Evolutionary conservation across 768 basidiomycete species (phyloP).

Genomic region (Chiua virens): DNA sequence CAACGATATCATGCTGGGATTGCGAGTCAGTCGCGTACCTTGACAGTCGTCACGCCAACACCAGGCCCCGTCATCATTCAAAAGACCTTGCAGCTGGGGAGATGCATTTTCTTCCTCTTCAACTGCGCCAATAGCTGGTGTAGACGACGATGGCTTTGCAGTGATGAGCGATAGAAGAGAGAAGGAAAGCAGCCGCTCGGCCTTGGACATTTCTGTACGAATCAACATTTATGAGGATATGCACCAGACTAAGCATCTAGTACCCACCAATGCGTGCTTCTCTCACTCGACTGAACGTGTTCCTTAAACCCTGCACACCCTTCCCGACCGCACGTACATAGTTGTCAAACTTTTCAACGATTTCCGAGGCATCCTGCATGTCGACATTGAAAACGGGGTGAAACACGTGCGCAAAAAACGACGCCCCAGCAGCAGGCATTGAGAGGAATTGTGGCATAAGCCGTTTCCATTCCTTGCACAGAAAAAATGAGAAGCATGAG

Average conservation of each 20-base stretch:
- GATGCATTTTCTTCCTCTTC: slow-evolving; percentile 46
- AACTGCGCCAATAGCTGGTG: slow-evolving; percentile 45
- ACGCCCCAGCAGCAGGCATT: slow-evolving; percentile 65
- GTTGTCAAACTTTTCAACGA: slow-evolving; percentile 58
- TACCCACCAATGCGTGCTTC: slow-evolving; percentile 66
- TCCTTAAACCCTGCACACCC: slow-evolving; percentile 67
- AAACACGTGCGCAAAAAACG: slow-evolving; percentile 76
- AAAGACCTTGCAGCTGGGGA: slow-evolving; percentile 49
- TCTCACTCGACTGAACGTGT: slow-evolving; percentile 59
- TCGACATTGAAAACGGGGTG: slow-evolving; percentile 88
- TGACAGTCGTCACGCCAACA: slow-evolving; percentile 82
- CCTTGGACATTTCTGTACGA: slow-evolving; percentile 71
- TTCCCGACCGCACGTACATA: slow-evolving; percentile 67
- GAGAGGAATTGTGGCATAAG: slow-evolving; percentile 59
- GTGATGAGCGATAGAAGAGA: slow-evolving; percentile 75
- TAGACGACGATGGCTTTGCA: slow-evolving; percentile 55
- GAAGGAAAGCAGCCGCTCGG: slow-evolving; percentile 71
- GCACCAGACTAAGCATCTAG: background rate
- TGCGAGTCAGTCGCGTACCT: slow-evolving; percentile 38
- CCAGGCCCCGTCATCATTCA: slow-evolving; percentile 78
- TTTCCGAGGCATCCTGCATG: slow-evolving; percentile 61
- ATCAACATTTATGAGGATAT: background rate
- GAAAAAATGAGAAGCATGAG: background rate
- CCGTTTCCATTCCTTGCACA: slow-evolving; percentile 66
- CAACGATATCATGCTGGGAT: background rate